phyloP scores from a whole-genome alignment of 108 stramenopile genomes.

The Nitzschia sp. region DNA sequence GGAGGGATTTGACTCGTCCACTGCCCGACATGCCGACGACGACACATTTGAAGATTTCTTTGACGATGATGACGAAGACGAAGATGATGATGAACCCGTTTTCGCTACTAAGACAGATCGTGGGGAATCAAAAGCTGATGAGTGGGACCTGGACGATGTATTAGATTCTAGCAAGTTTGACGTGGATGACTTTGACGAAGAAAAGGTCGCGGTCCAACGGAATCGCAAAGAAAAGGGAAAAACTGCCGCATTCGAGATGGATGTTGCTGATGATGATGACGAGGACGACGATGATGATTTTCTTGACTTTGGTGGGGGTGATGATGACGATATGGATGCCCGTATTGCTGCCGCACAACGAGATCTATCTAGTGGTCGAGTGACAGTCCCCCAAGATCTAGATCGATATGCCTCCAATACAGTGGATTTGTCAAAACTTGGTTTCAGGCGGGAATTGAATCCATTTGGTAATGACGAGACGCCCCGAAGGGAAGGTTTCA shows the following conservation, averaged over 20 bases:
- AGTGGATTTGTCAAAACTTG: constrained; percentile 57
- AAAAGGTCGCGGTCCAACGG: constrained; percentile 20
- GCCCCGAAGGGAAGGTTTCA: constrained; percentile 62
- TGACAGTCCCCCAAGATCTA: constrained; percentile 56
- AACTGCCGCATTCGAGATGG: constrained; percentile 31
- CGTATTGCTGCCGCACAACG: constrained; percentile 44
- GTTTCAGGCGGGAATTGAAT: constrained; percentile 74
- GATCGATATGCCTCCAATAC: constrained; percentile 48
- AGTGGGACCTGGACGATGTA: constrained; percentile 2
- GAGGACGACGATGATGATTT: constrained; percentile 34
- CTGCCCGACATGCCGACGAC: constrained; percentile 61
- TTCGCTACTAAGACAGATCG: neutral
- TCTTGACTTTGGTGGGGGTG: constrained; percentile 29
- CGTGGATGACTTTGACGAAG: constrained; percentile 24
- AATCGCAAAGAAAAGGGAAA: neutral
- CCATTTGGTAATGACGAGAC: constrained; percentile 84
- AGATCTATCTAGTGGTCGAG: constrained; percentile 50
- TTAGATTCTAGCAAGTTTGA: neutral
- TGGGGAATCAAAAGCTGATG: neutral
- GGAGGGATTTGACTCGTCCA: constrained; percentile 77
- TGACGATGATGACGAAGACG: constrained; percentile 51
- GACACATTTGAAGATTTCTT: constrained; percentile 81
- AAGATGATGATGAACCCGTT: constrained; percentile 17
- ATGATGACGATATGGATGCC: constrained; percentile 60
- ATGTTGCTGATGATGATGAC: constrained; percentile 15